Base-by-base conservation (phyloP, 345 rosid genomes). In the Salix suchowensis region DNA sequence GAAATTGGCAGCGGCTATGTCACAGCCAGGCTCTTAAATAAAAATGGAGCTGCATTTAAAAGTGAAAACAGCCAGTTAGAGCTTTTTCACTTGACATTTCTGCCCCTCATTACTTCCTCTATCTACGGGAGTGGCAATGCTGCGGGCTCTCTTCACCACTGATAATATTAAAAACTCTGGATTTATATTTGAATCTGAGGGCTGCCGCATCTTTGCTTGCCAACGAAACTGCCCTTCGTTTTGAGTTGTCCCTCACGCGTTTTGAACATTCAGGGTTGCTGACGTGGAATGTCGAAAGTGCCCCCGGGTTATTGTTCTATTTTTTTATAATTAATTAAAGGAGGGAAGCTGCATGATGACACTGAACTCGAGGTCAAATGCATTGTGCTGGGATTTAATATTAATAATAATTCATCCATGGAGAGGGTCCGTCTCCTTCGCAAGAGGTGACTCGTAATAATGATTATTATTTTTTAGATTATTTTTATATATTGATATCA, bases 171-270 rank as follows among this genome's bases (percentile, higher is more conserved):
- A 40, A 40, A 40, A 65, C 32, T 30, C 3, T 44, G 0, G 7
- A 65, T 26, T 16, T 65, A 34, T 1, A 14, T 65, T 19, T 15
- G 68, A 26, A 8, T 1, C 13, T 12, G 50, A 44, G 50, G 46
- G 23, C 24, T 18, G 44, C 42, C 30, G 6, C 36, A 1, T 55
- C 36, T 7, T 74, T 19, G 55, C 55, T 11, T 6, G 4, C 36
- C 67, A 21, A 44, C 70, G 30, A 73, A 73, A 73, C 23, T 73
- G 40, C 58, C 76, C 77, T 44, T 39, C 50, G 36, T 34, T 34
- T 34, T 34, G 62, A 44, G 50, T 30, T 66, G 77, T 50, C 72
- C 73, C 26, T 39, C 30, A 28, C n/a, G 73, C 78, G 78, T 10
- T 26, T 67, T 75, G n/a, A 36, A 2, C 18, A 2, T 1, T 24